Evolutionary conservation across 31 red algal genomes (phyloP), one percentile per base, ranked within the genome.

Genomic region (Asparagopsis taxiformis): DNA sequence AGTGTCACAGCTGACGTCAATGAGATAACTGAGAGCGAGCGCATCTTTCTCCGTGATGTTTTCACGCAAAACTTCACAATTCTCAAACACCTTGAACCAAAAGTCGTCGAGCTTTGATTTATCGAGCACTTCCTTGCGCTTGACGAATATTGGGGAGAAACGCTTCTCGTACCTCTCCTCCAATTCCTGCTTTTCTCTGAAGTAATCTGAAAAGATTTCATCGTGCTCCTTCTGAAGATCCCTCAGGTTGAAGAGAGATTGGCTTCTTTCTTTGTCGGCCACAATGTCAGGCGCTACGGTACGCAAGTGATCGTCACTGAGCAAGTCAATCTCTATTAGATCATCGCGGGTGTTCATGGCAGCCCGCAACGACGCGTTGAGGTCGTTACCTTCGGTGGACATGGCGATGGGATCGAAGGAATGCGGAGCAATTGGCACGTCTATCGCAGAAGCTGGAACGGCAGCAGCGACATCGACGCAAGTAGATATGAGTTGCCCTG

Each of bases 41-140:
- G 59, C 79, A 46, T 92, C 89, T 16, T 59, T 53, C 16, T 68
- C 49, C 0, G 78, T 84, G 22, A 92, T 82, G 34, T 92, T 92
- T 36, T 92, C 89, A 1, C 70, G 30, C 31, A 92, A 29, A 11
- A 48, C 68, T 19, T 75, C 76, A 53, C 69, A 79, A 39, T 89
- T 49, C 37, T 62, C 59, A 30, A 89, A 77, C 13, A 66, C 68
- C 43, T 36, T 41, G 48, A 68, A 64, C 84, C 84, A 89, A 63
- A 89, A 89, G 37, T 65, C n/a, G 19, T 28, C n/a, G 13, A 89
- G 41, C 0, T 35, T 22, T 15, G 34, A 35, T 19, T 53, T 28
- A 3, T 51, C 48, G n/a, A 89, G 19, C 36, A 38, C 35, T 58
- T 62, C 20, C 55, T 60, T 62, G 2, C 84, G 63, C 23, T 53